Conservation (phyloP, 192 early-diverging fungal genomes). For the Rhizophagus clarus region DNA sequence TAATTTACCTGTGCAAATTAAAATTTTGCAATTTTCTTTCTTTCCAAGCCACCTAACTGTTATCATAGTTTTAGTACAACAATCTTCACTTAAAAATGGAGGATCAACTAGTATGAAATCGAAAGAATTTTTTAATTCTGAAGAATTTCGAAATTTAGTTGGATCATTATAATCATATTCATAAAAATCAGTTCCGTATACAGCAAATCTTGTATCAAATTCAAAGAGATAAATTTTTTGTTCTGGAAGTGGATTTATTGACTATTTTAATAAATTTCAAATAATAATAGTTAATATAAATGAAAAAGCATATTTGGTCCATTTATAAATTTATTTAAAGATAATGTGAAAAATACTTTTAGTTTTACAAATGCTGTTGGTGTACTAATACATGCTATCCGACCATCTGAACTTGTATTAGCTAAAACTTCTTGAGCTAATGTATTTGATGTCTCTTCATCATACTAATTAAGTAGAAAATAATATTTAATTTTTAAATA, state of each 20-base stretch:
- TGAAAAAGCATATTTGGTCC: not conserved
- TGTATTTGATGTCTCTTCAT: conserved; percentile 43
- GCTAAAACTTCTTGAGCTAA: conserved; percentile 42
- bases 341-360: conserved; percentile 44
- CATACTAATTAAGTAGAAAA: conserved; percentile 35
- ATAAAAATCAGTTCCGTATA: conserved; percentile 69
- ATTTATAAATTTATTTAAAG: not conserved
- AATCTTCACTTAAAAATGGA: conserved; percentile 78
- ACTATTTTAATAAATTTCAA: conserved; percentile 32
- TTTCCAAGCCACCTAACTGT: conserved; percentile 58
- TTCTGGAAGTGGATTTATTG: conserved; percentile 36
- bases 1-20: conserved; percentile 58
- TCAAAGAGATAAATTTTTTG: conserved; percentile 67
- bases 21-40: conserved; percentile 48
- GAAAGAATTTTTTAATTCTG: conserved; percentile 51
- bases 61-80: conserved; percentile 66
- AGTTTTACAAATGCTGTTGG: conserved; percentile 68
- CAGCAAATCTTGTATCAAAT: conserved; percentile 70
- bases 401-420: conserved; percentile 39
- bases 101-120: conserved; percentile 79
- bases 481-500: not conserved
- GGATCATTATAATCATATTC: conserved; percentile 78
- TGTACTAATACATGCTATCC: conserved; percentile 61
- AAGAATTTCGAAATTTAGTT: conserved; percentile 46
- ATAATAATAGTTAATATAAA: not conserved